Base-by-base conservation (phyloP, 1,139 yeast species). In the Taphrina deformans region DNA sequence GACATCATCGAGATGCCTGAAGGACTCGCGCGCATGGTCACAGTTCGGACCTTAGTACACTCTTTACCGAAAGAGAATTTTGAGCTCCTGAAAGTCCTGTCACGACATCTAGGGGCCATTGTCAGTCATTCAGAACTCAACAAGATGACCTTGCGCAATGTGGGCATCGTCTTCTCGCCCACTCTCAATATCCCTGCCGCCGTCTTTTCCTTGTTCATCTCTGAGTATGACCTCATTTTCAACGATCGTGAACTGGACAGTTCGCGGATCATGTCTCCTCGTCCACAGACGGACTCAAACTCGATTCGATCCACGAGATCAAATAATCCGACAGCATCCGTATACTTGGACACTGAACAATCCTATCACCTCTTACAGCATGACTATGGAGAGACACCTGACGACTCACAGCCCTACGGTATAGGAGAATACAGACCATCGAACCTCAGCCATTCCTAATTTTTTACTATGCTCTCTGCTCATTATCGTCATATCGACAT, bases 111-210 rank as follows among this genome's bases (percentile, higher is more conserved):
- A 73, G 78, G 81, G 46, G 82, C 84, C 69, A 88, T 92, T 55
- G 82, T 88, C 62, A 80, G 83, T 48, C 83, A 88, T 71, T 81
- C 81, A 68, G 83, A 83, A 31, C 76, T 79, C 68, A 93, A 93
- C 77, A 86, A 91, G 75, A 93, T 93, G 99, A 88, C 87, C 69
- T 75, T 86, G 68, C 79, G 87, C 67, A 89, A 90, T 73, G 71
- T 89, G 61, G 86, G 93, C 72, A 89, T 89, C 73, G 96, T 90
- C 21, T 88, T 89, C 75, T 89, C 92, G 3, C 96, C 96, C 2
- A 89, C 96, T 0, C 79, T 89, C 69, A 87, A 87, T 70, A 79
- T 89, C 48, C 85, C 96, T 0, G 79, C 86, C 21, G 86, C 85
- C 62, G 82, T 88, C 4, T 79, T 89, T 68, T 81, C 82, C 56